Percentiles rank a stretch among this genome's conserved stretches.
Evolutionary conservation across 768 basidiomycete species (phyloP).

Genomic region (Megacollybia marginata): DNA sequence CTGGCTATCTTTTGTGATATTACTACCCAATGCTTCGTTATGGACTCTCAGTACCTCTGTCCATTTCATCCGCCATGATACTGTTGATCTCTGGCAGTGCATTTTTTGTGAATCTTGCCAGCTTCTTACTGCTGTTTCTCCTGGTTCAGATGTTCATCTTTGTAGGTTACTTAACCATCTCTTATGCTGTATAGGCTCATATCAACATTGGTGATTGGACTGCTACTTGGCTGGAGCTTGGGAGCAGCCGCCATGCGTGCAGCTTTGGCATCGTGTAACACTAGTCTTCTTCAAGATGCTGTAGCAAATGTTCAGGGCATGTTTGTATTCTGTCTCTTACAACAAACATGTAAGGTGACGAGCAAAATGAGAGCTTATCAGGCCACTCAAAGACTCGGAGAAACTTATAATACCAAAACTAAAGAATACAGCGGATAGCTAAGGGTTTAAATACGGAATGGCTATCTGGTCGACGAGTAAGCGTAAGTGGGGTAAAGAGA

Average conservation of each 20-base stretch:
- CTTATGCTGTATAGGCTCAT: constrained; percentile 18
- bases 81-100: constrained; percentile 20
- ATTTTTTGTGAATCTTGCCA: constrained; percentile 36
- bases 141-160: constrained; percentile 42
- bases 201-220: constrained; percentile 37
- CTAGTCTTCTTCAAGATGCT: constrained; percentile 20
- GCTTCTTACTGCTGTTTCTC: constrained; percentile 40
- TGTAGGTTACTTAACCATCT: constrained; percentile 17
- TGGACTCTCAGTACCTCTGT: constrained; percentile 25
- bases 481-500: too few species aligned
- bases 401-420: too few species aligned
- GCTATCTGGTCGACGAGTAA: too few species aligned
- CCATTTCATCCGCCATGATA: not conserved
- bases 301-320: constrained; percentile 21
- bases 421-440: too few species aligned
- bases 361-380: too few species aligned
- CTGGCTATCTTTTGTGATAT: constrained; percentile 29
- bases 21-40: constrained; percentile 31
- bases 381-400: too few species aligned
- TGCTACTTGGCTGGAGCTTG: constrained; percentile 47
- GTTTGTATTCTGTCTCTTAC: constrained; percentile 11
- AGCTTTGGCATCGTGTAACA: constrained; percentile 29
- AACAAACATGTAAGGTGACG: not conserved
- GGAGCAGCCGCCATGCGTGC: constrained; percentile 48
- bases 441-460: too few species aligned